Evolutionary conservation across 2,329 filamentous ascomycete species (phyloP), one percentile per base, ranked within the genome.

Genomic region (Venturia oleaginea): DNA sequence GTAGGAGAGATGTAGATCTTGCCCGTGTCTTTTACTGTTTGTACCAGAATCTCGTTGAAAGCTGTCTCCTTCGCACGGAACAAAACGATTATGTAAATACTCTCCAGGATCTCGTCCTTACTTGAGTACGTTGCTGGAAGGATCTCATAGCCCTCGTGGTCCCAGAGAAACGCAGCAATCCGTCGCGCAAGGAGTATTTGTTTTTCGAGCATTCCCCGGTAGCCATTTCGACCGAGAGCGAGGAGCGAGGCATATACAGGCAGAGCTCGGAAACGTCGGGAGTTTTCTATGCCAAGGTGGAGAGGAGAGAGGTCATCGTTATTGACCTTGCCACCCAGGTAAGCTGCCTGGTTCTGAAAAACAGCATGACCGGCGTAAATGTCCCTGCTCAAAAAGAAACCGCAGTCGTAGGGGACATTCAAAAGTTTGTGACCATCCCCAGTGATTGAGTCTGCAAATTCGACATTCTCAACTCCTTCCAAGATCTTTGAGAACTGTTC

Each of bases 401-500:
- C 93, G 70, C 88, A 92, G 74, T 97, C 93, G 70, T 97, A 97
- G 0, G 93, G 92, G 82, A 96, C 91, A 69, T 97, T 97, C 66
- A 97, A 82, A n/a, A 96, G 77, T 72, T 97, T 97, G 75, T 97
- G 93, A 0, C 84, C 89, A 71, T 97, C 92, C 2, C 89, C 87
- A 0, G 91, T 87, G 69, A 97, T 92, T 61, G 90, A 95, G 72
- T 97, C 91, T 3, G 90, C 91, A 2, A 96, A 79, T 67, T 96
- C 88, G 15, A 97, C 74, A 0, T 90, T 90, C 4, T 83, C 80
- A 1, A 76, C 77, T 76, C 81, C 66, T 76, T 80, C 42, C 72
- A 75, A 65, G 76, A 85, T 66, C 85, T 72, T 59, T 66, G 76
- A 71, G 89, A 92, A 64, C 87, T 82, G 0, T 79, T 72, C 0